These are phyloP conservation scores for Sporisorium graminicola DNA, from an alignment of 1,284 basidiomycete species.

Conservation along the genomic window DNA sequence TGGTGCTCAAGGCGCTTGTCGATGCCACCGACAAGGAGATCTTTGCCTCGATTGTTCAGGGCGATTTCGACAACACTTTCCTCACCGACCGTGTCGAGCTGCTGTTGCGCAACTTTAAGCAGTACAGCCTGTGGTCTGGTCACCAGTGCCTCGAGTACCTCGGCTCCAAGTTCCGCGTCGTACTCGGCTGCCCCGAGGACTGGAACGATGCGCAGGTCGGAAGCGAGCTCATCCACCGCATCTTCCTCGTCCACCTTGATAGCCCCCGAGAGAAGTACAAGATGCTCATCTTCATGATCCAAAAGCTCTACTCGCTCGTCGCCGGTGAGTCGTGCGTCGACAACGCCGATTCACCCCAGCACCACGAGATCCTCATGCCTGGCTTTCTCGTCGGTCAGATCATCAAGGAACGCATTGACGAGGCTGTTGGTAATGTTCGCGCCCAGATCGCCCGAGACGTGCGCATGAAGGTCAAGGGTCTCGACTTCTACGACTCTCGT, in stretches of 20 bases:
- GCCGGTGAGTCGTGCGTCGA: slow-evolving; percentile 91
- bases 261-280: slow-evolving; percentile 94
- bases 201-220: slow-evolving; percentile 89
- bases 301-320: slow-evolving; percentile 93
- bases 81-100: slow-evolving; percentile 97
- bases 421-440: slow-evolving; percentile 83
- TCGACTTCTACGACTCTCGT: slow-evolving; percentile 87
- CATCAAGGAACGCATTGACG: slow-evolving; percentile 96
- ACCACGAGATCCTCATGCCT: slow-evolving; percentile 96
- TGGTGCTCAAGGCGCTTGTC: slow-evolving; percentile 95
- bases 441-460: slow-evolving; percentile 82
- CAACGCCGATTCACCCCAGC: slow-evolving; percentile 98
- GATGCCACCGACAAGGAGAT: slow-evolving; percentile 93
- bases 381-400: slow-evolving; percentile 96
- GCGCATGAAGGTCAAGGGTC: slow-evolving; percentile 76
- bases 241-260: slow-evolving; percentile 91
- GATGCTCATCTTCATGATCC: slow-evolving; percentile 97
- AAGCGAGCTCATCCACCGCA: slow-evolving; percentile 83
- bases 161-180: slow-evolving; percentile 97
- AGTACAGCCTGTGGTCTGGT: slow-evolving; percentile 86
- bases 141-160: slow-evolving; percentile 94
- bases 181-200: slow-evolving; percentile 91
- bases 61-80: slow-evolving; percentile 97
- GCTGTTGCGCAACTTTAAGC: slow-evolving; percentile 91
- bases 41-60: slow-evolving; percentile 96